These are phyloP conservation scores for Trypanosoma brucei DNA, from an alignment of 208 protist genomes.

Conservation along the genomic window DNA sequence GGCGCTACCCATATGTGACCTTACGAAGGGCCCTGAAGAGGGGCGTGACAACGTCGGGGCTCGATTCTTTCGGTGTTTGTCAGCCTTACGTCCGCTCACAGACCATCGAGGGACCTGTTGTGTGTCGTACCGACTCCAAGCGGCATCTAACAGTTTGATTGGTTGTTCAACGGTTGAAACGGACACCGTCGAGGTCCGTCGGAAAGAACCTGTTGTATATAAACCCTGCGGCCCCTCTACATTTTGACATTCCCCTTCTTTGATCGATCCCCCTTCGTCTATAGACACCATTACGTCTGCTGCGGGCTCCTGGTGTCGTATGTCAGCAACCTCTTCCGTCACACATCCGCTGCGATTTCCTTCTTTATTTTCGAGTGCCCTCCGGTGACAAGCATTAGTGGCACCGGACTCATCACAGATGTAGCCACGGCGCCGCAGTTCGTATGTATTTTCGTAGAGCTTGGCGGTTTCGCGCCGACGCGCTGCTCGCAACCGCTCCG, in stretches of 20 bases:
- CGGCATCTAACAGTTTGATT: conserved; percentile 4
- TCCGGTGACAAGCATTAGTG: not conserved
- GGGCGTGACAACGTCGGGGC: no score
- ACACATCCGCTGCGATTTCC: no score
- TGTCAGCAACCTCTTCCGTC: not conserved
- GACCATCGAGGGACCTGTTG: conserved; percentile 1
- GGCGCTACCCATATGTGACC: no score
- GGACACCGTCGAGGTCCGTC: no score
- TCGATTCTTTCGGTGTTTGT: not conserved
- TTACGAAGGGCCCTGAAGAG: no score
- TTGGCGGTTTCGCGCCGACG: conserved; percentile 13
- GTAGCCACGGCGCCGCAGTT: conserved; percentile 5
- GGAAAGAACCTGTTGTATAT: not conserved
- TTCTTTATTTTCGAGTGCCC: no score
- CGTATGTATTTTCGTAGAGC: conserved; percentile 19
- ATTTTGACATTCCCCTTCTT: not conserved
- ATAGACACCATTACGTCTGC: not conserved
- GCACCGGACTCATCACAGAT: not conserved
- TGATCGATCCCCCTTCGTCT: not conserved
- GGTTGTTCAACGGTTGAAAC: conserved; percentile 1
- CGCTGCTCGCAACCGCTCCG: conserved; percentile 13
- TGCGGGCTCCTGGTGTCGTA: not conserved
- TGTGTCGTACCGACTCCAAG: conserved; percentile 7
- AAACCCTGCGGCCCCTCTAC: no score
- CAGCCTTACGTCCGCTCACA: not conserved